A percentile compares a stretch with the other conserved stretches of the same genome.
These are phyloP conservation scores for Nothophoma quercina DNA, from an alignment of 2,329 filamentous ascomycete genomes.

Conservation along the genomic window DNA sequence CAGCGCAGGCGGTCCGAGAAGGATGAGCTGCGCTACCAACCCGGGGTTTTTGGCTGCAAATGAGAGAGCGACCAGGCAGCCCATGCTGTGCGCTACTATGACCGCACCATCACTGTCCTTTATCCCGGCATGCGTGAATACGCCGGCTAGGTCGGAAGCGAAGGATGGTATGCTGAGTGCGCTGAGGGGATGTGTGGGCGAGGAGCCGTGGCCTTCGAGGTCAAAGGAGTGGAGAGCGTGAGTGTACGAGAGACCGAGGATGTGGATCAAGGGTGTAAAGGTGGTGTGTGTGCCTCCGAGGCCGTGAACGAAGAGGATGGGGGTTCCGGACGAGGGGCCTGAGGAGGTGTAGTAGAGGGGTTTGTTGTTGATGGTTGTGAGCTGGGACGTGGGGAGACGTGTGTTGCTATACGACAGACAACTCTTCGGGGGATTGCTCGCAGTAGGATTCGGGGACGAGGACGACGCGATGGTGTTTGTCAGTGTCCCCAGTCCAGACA, in stretches of 20 bases:
- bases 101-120: slow-evolving; percentile 39
- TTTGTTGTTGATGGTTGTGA: slow-evolving; percentile 54
- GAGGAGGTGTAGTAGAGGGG: slow-evolving; percentile 49
- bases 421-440: slow-evolving; percentile 16
- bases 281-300: slow-evolving; percentile 58
- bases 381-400: slow-evolving; percentile 35
- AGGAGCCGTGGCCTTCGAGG: slow-evolving; percentile 64
- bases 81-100: slow-evolving; percentile 62
- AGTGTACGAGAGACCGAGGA: slow-evolving; percentile 39
- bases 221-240: slow-evolving; percentile 58
- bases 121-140: slow-evolving; percentile 50
- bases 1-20: slow-evolving; percentile 58
- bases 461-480: slow-evolving; percentile 52
- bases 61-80: slow-evolving; percentile 57
- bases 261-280: slow-evolving; percentile 56
- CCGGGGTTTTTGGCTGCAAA: slow-evolving; percentile 53
- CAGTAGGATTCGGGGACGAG: slow-evolving; percentile 40
- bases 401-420: slow-evolving; percentile 23
- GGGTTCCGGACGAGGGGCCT: slow-evolving; percentile 29
- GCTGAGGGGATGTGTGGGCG: slow-evolving; percentile 58
- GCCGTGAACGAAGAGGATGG: slow-evolving; percentile 64
- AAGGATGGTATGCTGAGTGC: slow-evolving; percentile 56
- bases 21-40: slow-evolving; percentile 55
- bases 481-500: slow-evolving; percentile 37
- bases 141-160: slow-evolving; percentile 51